phyloP scores from a whole-genome alignment of 176 grass and related monocot species.

The Oryza rufipogon region DNA sequence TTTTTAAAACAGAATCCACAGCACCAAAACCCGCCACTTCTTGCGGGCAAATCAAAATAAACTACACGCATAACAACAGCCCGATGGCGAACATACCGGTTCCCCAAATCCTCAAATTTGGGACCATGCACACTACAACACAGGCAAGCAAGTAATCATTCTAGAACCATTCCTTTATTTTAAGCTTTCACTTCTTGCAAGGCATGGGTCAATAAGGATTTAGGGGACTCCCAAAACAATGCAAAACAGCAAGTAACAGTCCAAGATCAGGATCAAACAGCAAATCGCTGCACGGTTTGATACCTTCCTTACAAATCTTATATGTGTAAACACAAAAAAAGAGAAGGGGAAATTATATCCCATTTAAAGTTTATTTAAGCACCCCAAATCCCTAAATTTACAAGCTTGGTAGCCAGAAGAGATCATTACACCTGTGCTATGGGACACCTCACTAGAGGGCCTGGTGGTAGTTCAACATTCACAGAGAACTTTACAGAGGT shows the following conservation, averaged over 20 bases:
- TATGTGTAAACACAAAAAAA: neutral
- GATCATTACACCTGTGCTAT: conserved; percentile 64
- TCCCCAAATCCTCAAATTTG: neutral
- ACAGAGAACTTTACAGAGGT: conserved; percentile 54
- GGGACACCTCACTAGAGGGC: conserved; percentile 45
- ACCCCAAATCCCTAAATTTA: conserved; percentile 51
- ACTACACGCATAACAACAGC: neutral
- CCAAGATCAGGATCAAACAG: neutral
- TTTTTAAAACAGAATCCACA: neutral
- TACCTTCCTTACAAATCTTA: conserved; percentile 17
- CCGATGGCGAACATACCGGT: neutral
- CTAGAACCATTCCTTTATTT: neutral
- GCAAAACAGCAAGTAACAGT: neutral
- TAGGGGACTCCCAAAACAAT: neutral
- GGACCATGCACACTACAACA: neutral
- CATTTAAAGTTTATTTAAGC: conserved; percentile 48
- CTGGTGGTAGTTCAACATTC: conserved; percentile 38
- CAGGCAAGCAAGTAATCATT: neutral
- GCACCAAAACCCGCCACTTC: neutral
- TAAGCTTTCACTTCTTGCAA: neutral
- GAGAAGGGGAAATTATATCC: neutral
- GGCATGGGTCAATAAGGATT: neutral
- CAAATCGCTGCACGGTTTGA: neutral
- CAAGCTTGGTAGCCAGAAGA: conserved; percentile 49
- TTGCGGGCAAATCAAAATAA: neutral